Percentiles rank a stretch among this genome's conserved stretches.
Conservation (phyloP, 768 basidiomycete species). For the Leccinellum albellum region DNA sequence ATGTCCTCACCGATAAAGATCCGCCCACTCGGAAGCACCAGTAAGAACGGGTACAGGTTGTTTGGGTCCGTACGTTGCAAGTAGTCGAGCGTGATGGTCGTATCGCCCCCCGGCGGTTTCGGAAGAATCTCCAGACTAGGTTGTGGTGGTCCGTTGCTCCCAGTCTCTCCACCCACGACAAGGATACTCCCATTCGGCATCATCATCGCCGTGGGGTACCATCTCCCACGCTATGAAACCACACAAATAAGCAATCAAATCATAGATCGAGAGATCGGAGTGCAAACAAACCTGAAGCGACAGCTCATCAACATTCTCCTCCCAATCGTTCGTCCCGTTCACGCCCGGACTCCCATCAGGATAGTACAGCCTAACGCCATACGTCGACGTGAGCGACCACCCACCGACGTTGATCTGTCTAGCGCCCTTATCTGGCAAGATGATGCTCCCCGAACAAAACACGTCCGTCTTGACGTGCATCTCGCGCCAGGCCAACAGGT, state of each 20-base stretch:
- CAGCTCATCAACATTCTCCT: constrained; percentile 60
- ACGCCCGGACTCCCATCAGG: constrained; percentile 66
- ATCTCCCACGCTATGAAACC: constrained; percentile 49
- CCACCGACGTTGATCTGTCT: constrained; percentile 31
- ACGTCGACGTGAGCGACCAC: constrained; percentile 70
- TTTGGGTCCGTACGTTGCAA: constrained; percentile 71
- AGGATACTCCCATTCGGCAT: constrained; percentile 72
- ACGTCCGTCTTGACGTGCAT: constrained; percentile 79
- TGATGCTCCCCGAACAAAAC: constrained; percentile 71
- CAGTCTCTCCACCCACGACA: constrained; percentile 71
- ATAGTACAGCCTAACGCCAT: constrained; percentile 69
- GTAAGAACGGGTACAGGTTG: constrained; percentile 76
- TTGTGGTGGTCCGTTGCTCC: constrained; percentile 61
- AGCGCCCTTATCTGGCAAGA: constrained; percentile 70
- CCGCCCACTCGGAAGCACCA: constrained; percentile 64
- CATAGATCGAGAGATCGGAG: background rate
- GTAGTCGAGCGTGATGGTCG: constrained; percentile 59
- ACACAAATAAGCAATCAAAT: too few relatives aligned
- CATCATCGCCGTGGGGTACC: constrained; percentile 69
- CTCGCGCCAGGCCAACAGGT: constrained; percentile 57
- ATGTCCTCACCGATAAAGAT: constrained; percentile 65
- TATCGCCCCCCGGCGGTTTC: constrained; percentile 59
- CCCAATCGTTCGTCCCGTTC: constrained; percentile 77
- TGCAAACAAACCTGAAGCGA: constrained; percentile 50
- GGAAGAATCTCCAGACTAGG: constrained; percentile 74